Evolutionary conservation across 352 stramenopile genomes (phyloP), one percentile per base, ranked within the genome.

Genomic region (Pythium angustatum): DNA sequence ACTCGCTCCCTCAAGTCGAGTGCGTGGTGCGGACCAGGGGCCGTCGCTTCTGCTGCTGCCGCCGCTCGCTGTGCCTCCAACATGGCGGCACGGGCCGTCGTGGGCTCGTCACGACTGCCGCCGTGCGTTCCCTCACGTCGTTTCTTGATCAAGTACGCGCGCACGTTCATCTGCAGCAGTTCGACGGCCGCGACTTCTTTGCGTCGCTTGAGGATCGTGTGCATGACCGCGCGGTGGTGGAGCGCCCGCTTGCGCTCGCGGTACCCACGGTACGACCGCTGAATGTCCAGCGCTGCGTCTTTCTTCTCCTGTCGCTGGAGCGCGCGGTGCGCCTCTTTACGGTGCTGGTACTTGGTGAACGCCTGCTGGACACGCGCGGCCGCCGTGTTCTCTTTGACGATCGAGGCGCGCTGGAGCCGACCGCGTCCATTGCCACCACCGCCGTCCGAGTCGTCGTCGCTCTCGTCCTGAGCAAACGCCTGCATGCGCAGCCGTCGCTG

Each of bases 231-330:
- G 7, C 79, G 76, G 17, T 78, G 80, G 40, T 92, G 83, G 15
- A 86, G 51, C 12, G 67, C 58, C 9, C 74, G 56, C 69, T 83
- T 72, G 2, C 80, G 78, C 10, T 83, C 74, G 6, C 67, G 63
- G 36, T 88, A 92, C 0, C 79, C 81, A 27, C 81, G 79, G 50
- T 83, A 92, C 7, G 75, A 87, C 0, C 79, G 73, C 58, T 90
- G 83, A 41, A 92, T 92, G 28, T 87, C 72, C 36, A 84, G 58
- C 12, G 75, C 83, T 9, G 83, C 83, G 19, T 72, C 66, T 7
- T 79, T 66, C 19, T 88, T 87, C 40, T 85, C 72, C n/a, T 87
- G 60, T 1, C 68, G 67, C 38, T 80, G 49, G 0, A 75, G 71
- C 22, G 77, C 24, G 1, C 78, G 73, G 26, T 78, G 73, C 50